Conservation (phyloP, 169 alveolate species). For the Plasmodium falciparum region DNA sequence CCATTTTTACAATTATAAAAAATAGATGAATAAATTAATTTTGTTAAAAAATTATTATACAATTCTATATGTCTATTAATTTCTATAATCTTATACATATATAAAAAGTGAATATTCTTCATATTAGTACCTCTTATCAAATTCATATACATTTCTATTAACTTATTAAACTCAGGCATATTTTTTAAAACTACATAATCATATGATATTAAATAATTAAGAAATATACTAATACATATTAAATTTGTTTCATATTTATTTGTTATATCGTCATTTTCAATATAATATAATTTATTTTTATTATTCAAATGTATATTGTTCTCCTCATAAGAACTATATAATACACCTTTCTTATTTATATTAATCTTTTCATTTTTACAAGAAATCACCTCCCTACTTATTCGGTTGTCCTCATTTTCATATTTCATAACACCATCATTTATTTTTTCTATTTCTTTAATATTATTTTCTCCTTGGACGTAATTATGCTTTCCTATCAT, state of each 20-base stretch:
- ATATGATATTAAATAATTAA: constrained; percentile 16
- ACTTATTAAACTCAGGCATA: constrained; percentile 1
- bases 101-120: constrained; percentile 43
- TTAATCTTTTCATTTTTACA: no score
- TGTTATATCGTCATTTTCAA: neutral
- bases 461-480: no score
- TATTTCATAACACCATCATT: no score
- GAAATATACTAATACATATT: constrained; percentile 7
- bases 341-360: no score
- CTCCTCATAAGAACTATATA: no score
- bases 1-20: constrained; percentile 22
- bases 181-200: constrained; percentile 30
- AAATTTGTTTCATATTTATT: constrained; percentile 12
- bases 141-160: constrained; percentile 32
- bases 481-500: no score
- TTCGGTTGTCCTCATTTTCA: no score
- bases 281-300: no score
- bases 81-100: constrained; percentile 24
- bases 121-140: constrained; percentile 25
- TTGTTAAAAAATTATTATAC: constrained; percentile 28
- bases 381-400: no score
- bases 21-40: constrained; percentile 33
- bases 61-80: constrained; percentile 18
- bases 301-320: no score
- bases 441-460: no score